These are phyloP conservation scores for Ceriops tagal DNA, from an alignment of 345 rosid species.

Conservation along the genomic window DNA sequence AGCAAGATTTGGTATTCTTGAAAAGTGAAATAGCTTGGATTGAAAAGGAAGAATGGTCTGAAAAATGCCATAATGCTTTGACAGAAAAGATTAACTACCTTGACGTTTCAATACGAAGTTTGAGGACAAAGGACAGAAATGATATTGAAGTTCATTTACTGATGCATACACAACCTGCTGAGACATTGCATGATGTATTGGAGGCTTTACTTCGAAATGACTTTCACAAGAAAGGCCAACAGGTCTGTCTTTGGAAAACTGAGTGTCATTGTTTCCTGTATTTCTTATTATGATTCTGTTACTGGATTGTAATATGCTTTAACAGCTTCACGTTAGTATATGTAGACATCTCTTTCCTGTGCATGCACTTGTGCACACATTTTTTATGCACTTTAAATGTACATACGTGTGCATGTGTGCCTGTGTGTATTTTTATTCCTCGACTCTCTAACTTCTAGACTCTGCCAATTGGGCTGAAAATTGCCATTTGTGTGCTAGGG, in stretches of 20 bases:
- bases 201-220: slow-evolving; percentile 32
- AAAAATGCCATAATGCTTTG: slow-evolving; percentile 43
- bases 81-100: slow-evolving; percentile 39
- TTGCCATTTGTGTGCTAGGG: not conserved
- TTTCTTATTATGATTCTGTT: not conserved
- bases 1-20: slow-evolving; percentile 35
- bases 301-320: not conserved
- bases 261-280: slow-evolving; percentile 1
- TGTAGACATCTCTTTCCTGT: not conserved
- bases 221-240: slow-evolving; percentile 23
- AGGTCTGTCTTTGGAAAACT: slow-evolving; percentile 36
- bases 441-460: not conserved
- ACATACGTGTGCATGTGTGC: not conserved
- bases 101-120: slow-evolving; percentile 26
- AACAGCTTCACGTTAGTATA: not conserved
- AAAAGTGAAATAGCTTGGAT: slow-evolving; percentile 50
- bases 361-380: not conserved
- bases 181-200: slow-evolving; percentile 35
- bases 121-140: slow-evolving; percentile 35
- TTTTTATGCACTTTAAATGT: too few species aligned
- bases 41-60: slow-evolving; percentile 48
- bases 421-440: not conserved
- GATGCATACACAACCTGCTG: slow-evolving; percentile 40
- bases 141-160: slow-evolving; percentile 30
- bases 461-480: not conserved